These are phyloP conservation scores for Solanum hybrid DNA, from an alignment of 305 asterid species.

Conservation along the genomic window DNA sequence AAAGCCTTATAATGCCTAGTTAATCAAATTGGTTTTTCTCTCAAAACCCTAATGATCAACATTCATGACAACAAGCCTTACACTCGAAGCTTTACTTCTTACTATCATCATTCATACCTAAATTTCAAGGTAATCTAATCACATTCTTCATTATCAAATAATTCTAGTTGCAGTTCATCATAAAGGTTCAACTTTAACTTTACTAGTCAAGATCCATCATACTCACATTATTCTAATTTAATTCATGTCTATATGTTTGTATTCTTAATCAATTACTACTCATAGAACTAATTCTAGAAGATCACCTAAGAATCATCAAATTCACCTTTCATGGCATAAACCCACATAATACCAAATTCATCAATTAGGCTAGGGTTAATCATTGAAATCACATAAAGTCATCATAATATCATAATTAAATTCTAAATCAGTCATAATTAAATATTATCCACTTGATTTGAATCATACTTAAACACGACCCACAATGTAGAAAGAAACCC, in stretches of 20 bases:
- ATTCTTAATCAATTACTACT: not conserved
- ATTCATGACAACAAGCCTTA: not conserved
- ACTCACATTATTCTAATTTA: not conserved
- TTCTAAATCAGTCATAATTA: not conserved
- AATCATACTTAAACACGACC: not conserved
- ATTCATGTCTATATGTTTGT: not conserved
- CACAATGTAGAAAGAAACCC: not conserved
- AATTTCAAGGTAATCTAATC: not conserved
- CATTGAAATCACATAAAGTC: not conserved
- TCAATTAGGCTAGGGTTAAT: not conserved
- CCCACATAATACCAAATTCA: not conserved
- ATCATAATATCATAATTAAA: too few species aligned
- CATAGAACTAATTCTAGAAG: not conserved
- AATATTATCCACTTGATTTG: not conserved
- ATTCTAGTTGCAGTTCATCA: not conserved
- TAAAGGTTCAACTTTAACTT: not conserved
- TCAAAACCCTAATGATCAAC: not conserved
- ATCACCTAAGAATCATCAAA: not conserved
- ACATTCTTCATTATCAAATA: not conserved
- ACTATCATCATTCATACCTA: not conserved
- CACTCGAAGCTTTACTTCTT: not conserved
- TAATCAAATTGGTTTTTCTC: not conserved
- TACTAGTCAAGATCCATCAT: not conserved
- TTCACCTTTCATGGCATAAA: not conserved
- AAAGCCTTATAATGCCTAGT: not conserved